Base-by-base conservation (phyloP, 192 early-diverging fungal genomes). In the Backusella psychrophila region DNA sequence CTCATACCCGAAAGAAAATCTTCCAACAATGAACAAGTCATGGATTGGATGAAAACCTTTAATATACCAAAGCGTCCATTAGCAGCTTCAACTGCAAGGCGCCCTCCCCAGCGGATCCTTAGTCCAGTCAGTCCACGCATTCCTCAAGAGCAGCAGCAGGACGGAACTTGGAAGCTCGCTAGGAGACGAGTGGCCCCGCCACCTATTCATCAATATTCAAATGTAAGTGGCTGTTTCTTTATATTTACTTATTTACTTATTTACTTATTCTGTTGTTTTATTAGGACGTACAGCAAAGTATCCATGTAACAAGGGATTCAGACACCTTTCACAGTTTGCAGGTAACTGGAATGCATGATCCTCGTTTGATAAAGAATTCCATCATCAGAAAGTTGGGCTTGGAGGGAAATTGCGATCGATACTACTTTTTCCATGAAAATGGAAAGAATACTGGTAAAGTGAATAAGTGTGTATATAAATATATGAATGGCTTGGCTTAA, bases 261-360 rank as follows among this genome's bases (percentile, higher is more conserved):
- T 49, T 49, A 15, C 3, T 33, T n/a, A 34, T n/a, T 35, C 35
- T 33, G 35, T 36, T n/a, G 15, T 26, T 2, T 4, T 68, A 68
- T 36, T 39, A 41, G 21, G 21, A 39, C 12, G n/a, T 19, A 31
- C 70, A 80, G 29, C 46, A 80, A 53, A 72, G 74, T 17, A 80
- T 80, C 69, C 79, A 80, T 49, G 74, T 80, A 15, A 76, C 79
- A 39, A 65, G 46, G 21, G 74, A 80, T 53, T 70, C 68, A 12
- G 79, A 80, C n/a, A 75, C 71, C 1, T 80, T 75, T 42, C 75
- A 66, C 44, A 76, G 74, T 69, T 52, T 80, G 7, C 59, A 69
- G 3, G 79, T 80, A 39, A 76, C 79, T 12, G 79, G 68, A 6
- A 75, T 76, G 17, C 36, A 69, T 56, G 79, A 80, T 73, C 11